These are phyloP conservation scores for Aspergillus sergii DNA, from an alignment of 2,329 filamentous ascomycete species.

Conservation along the genomic window DNA sequence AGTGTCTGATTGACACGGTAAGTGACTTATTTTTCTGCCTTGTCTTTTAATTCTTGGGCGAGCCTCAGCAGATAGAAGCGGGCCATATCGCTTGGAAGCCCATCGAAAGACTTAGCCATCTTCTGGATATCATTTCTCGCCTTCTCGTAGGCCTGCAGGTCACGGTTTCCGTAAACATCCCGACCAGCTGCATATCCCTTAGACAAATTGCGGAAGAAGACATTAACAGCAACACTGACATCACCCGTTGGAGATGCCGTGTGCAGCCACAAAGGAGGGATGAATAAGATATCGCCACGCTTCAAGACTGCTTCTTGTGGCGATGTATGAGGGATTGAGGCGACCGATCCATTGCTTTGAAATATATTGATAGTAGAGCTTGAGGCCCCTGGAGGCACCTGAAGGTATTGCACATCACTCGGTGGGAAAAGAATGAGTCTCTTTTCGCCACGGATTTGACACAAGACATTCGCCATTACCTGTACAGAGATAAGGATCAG, in stretches of 20 bases:
- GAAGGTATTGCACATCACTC: conserved; percentile 68
- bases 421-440: conserved; percentile 78
- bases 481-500: conserved; percentile 33
- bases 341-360: conserved; percentile 40
- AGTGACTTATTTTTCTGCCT: conserved; percentile 24
- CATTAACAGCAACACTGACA: conserved; percentile 79
- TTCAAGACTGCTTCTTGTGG: conserved; percentile 68
- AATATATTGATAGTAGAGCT: conserved; percentile 79
- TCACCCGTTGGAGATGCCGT: conserved; percentile 52
- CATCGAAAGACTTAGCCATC: conserved; percentile 53
- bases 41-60: conserved; percentile 64
- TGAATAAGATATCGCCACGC: conserved; percentile 76
- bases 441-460: conserved; percentile 75
- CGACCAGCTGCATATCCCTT: conserved; percentile 70
- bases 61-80: conserved; percentile 75
- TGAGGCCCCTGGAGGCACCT: conserved; percentile 75
- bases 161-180: conserved; percentile 87
- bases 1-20: background rate
- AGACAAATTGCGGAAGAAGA: conserved; percentile 78
- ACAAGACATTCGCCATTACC: conserved; percentile 86
- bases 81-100: conserved; percentile 66
- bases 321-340: conserved; percentile 65
- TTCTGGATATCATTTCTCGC: conserved; percentile 71
- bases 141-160: conserved; percentile 82
- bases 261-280: conserved; percentile 85